Percentiles rank a stretch among this genome's conserved stretches.
Evolutionary conservation across 2,329 filamentous ascomycete species (phyloP).

Genomic region (Venturia asperata): DNA sequence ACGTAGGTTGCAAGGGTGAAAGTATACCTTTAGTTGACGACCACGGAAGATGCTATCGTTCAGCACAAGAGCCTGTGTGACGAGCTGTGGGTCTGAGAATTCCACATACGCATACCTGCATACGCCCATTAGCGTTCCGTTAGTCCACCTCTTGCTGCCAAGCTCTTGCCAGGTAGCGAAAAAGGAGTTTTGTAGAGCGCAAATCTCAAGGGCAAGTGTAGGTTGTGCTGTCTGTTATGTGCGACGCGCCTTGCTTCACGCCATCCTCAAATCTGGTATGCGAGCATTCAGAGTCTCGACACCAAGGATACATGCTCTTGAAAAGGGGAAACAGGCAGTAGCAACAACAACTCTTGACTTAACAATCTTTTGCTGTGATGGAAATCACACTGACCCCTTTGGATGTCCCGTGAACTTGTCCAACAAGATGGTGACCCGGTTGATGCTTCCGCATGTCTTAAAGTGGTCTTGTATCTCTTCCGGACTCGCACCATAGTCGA

Average conservation of each 20-base stretch:
- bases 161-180: constrained; percentile 52
- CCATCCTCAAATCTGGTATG: constrained; percentile 2
- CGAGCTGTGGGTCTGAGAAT: constrained; percentile 87
- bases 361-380: constrained; percentile 14
- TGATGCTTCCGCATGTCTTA: constrained; percentile 94
- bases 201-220: constrained; percentile 21
- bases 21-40: constrained; percentile 80
- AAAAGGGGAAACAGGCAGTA: background rate
- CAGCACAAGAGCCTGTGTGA: constrained; percentile 85
- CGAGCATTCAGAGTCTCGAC: background rate
- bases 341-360: constrained; percentile 16
- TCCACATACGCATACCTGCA: constrained; percentile 96
- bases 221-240: background rate
- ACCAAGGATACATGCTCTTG: background rate
- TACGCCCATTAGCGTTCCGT: constrained; percentile 40
- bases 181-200: constrained; percentile 22
- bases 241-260: background rate
- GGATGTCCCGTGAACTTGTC: constrained; percentile 99
- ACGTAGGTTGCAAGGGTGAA: constrained; percentile 7
- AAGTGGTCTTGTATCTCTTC: constrained; percentile 99
- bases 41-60: constrained; percentile 96
- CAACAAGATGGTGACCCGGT: constrained; percentile 91
- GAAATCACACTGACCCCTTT: constrained; percentile 69
- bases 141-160: constrained; percentile 42
- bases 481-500: constrained; percentile 93